These are phyloP conservation scores for Adansonia digitata DNA, from an alignment of 345 rosid species.

Conservation along the genomic window DNA sequence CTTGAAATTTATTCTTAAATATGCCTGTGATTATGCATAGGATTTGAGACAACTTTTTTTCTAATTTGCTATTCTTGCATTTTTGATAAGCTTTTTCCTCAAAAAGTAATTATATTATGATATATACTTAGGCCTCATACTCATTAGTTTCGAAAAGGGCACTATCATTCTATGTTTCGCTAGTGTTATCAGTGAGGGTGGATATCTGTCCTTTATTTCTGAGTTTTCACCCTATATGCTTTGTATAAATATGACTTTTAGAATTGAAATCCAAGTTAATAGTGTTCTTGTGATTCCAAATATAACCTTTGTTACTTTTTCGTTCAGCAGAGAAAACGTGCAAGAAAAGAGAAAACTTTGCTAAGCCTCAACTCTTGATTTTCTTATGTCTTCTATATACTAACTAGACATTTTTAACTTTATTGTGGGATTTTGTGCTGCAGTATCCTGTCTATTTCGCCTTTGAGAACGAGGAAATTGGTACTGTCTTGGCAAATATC, in stretches of 20 bases:
- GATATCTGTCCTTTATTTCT: neutral
- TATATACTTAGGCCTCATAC: neutral
- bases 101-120: neutral
- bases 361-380: neutral
- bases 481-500: conserved; percentile 69
- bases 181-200: neutral
- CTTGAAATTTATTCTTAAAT: neutral
- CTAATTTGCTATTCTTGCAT: neutral
- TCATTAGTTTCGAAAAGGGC: neutral
- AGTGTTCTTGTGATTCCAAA: neutral
- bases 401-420: neutral
- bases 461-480: conserved; percentile 82
- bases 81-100: neutral
- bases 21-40: neutral
- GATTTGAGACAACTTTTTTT: neutral
- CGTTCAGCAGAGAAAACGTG: neutral
- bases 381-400: neutral
- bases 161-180: neutral
- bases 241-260: neutral
- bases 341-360: neutral
- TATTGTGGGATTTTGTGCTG: conserved; percentile 13
- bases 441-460: conserved; percentile 98
- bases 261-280: neutral
- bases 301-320: neutral
- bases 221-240: neutral